phyloP scores from a whole-genome alignment of 2,329 filamentous ascomycete genomes.

The Fusarium sp. region DNA sequence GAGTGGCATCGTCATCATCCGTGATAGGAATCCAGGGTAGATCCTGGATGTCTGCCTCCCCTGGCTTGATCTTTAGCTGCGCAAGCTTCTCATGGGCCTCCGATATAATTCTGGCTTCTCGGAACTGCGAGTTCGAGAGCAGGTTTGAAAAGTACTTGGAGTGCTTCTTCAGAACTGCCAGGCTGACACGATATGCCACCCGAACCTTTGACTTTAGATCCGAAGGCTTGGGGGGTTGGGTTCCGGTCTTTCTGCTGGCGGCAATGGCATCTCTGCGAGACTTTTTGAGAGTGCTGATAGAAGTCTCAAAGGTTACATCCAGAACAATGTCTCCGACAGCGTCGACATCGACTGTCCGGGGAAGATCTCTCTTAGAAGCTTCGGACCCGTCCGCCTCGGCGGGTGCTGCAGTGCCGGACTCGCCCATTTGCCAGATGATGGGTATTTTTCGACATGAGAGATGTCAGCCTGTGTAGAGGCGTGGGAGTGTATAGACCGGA shows the following conservation, averaged over 20 bases:
- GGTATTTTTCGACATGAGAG: slow-evolving; percentile 42
- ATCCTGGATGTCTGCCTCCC: slow-evolving; percentile 60
- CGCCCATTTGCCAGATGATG: slow-evolving; percentile 46
- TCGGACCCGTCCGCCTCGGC: slow-evolving; percentile 48
- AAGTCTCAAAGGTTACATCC: slow-evolving; percentile 74
- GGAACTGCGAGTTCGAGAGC: slow-evolving; percentile 72
- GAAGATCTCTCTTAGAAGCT: slow-evolving; percentile 44
- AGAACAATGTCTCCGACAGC: slow-evolving; percentile 74
- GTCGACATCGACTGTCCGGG: slow-evolving; percentile 63
- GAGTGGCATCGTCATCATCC: slow-evolving; percentile 77
- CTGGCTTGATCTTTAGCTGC: slow-evolving; percentile 59
- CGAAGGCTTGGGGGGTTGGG: slow-evolving; percentile 44
- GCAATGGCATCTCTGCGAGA: slow-evolving; percentile 55
- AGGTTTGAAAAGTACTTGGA: slow-evolving; percentile 79
- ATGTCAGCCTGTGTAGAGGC: slow-evolving; percentile 31
- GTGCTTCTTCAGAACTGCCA: slow-evolving; percentile 66
- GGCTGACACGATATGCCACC: slow-evolving; percentile 70
- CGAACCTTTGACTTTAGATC: slow-evolving; percentile 53
- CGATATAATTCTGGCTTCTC: slow-evolving; percentile 69
- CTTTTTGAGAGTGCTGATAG: slow-evolving; percentile 61
- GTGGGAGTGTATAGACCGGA: slow-evolving; percentile 5
- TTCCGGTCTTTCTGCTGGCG: slow-evolving; percentile 47
- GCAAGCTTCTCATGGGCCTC: slow-evolving; percentile 64
- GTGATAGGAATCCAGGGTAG: slow-evolving; percentile 74
- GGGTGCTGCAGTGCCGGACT: slow-evolving; percentile 47